Evolutionary conservation across 2,329 filamentous ascomycete species (phyloP).

Genomic region (Rhytidhysteron rufulum): DNA sequence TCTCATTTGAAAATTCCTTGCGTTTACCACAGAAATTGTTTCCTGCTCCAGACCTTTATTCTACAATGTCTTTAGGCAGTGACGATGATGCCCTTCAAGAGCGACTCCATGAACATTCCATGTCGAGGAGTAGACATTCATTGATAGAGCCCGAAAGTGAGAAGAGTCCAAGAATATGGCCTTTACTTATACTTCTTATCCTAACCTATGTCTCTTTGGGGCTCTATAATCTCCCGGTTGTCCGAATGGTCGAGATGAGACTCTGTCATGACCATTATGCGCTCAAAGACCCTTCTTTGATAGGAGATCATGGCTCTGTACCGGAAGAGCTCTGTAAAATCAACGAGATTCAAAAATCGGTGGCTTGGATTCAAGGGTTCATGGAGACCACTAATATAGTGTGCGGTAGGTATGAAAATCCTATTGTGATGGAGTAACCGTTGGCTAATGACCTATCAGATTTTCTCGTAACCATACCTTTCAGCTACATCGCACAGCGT

Average conservation of each 20-base stretch:
- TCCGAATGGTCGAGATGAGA: conserved; percentile 32
- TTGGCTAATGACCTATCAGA: too few relatives aligned
- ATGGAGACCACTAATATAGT: conserved; percentile 35
- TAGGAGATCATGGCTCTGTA: conserved; percentile 38
- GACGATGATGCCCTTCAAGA: too few relatives aligned
- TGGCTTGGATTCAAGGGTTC: conserved; percentile 52
- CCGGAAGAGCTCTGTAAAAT: conserved; percentile 54
- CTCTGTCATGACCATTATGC: conserved; percentile 50
- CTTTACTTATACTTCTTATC: conserved; percentile 27
- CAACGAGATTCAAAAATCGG: conserved; percentile 47
- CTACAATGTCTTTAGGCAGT: too few relatives aligned
- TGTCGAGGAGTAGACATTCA: too few relatives aligned
- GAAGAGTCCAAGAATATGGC: conserved; percentile 13
- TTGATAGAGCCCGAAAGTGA: too few relatives aligned
- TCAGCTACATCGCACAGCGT: conserved; percentile 30
- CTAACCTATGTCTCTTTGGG: conserved; percentile 29
- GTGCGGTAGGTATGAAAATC: conserved; percentile 23
- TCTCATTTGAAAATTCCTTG: too few relatives aligned
- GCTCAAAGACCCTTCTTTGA: conserved; percentile 34
- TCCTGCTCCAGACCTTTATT: too few relatives aligned
- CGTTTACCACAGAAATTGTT: too few relatives aligned
- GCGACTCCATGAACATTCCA: too few relatives aligned
- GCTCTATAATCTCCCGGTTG: conserved; percentile 34
- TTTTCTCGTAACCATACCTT: conserved; percentile 32
- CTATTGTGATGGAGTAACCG: neutral